Percentiles rank a stretch among this genome's conserved stretches.
These are phyloP conservation scores for Sarocladiaceae sp. DNA, from an alignment of 2,329 filamentous ascomycete genomes.

Conservation along the genomic window DNA sequence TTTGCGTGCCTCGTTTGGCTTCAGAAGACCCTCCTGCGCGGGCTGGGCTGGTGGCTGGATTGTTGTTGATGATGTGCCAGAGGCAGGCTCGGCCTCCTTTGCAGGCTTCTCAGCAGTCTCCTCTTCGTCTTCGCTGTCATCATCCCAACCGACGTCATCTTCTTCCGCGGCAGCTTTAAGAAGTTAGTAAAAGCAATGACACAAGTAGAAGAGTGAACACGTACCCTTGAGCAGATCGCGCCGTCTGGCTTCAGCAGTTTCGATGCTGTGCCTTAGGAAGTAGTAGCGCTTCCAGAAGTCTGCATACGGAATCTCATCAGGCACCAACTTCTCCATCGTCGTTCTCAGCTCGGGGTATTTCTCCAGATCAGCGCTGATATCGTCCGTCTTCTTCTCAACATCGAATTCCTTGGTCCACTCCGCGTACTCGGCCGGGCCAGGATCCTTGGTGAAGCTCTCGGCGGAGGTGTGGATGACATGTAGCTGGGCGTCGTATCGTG, in stretches of 20 bases:
- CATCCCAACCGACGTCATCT: conserved; percentile 65
- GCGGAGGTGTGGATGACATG: conserved; percentile 88
- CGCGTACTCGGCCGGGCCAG: conserved; percentile 69
- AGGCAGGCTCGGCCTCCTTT: conserved; percentile 34
- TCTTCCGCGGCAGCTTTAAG: conserved; percentile 60
- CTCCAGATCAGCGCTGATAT: conserved; percentile 76
- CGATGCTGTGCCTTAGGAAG: conserved; percentile 86
- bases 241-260: conserved; percentile 85
- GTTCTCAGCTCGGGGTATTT: conserved; percentile 79
- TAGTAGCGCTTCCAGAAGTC: conserved; percentile 96
- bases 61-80: conserved; percentile 55
- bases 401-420: conserved; percentile 72
- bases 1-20: conserved; percentile 61
- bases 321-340: conserved; percentile 96
- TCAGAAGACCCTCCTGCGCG: conserved; percentile 40
- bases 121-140: conserved; percentile 57
- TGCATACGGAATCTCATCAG: conserved; percentile 81
- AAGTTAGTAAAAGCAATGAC: conserved; percentile 13
- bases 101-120: conserved; percentile 26
- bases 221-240: conserved; percentile 86
- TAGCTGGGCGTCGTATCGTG: conserved; percentile 89
- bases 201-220: not conserved
- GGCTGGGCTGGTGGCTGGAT: conserved; percentile 45
- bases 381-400: conserved; percentile 77
- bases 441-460: conserved; percentile 80